Evolutionary conservation across 129 eudicot genomes (phyloP).

Genomic region (Artemisia tridentata): DNA sequence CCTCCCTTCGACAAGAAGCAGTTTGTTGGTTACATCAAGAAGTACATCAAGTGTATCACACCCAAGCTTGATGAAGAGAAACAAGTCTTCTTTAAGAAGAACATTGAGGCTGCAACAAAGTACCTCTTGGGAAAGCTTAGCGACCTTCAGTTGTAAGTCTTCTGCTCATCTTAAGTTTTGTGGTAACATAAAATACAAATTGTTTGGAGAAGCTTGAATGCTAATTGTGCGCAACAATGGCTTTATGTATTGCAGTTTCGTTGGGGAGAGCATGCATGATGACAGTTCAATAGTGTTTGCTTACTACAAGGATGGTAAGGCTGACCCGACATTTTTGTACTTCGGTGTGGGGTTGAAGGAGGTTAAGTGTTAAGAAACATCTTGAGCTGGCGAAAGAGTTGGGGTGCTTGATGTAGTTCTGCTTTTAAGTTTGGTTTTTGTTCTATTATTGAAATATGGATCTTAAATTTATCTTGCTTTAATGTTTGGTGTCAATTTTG

Average conservation of each 20-base stretch:
- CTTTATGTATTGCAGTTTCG: slow-evolving; percentile 40
- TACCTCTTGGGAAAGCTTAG: slow-evolving; percentile 56
- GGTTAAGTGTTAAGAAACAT: slow-evolving; percentile 46
- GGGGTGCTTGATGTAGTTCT: slow-evolving; percentile 21
- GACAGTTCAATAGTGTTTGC: slow-evolving; percentile 61
- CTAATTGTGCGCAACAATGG: neutral
- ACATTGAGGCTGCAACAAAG: slow-evolving; percentile 63
- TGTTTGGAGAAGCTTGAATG: neutral
- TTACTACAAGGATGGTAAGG: slow-evolving; percentile 61
- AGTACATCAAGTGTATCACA: slow-evolving; percentile 54
- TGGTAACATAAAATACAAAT: neutral
- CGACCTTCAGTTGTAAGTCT: slow-evolving; percentile 75
- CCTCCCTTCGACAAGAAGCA: slow-evolving; percentile 76
- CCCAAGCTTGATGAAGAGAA: slow-evolving; percentile 56
- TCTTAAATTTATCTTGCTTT: slow-evolving; percentile 9
- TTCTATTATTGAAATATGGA: slow-evolving; percentile 23
- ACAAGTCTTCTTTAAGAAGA: slow-evolving; percentile 52
- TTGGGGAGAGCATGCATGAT: slow-evolving; percentile 78
- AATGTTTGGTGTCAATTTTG: slow-evolving; percentile 34
- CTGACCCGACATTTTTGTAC: slow-evolving; percentile 64
- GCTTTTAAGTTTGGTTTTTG: slow-evolving; percentile 23
- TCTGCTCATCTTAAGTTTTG: neutral
- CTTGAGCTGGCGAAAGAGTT: slow-evolving; percentile 1
- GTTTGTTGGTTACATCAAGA: slow-evolving; percentile 65
- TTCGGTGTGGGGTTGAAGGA: slow-evolving; percentile 59